A percentile compares a stretch with the other conserved stretches of the same genome.
phyloP scores from a whole-genome alignment of 371 early-diverging fungal genomes.

The Mortierella sp. region DNA sequence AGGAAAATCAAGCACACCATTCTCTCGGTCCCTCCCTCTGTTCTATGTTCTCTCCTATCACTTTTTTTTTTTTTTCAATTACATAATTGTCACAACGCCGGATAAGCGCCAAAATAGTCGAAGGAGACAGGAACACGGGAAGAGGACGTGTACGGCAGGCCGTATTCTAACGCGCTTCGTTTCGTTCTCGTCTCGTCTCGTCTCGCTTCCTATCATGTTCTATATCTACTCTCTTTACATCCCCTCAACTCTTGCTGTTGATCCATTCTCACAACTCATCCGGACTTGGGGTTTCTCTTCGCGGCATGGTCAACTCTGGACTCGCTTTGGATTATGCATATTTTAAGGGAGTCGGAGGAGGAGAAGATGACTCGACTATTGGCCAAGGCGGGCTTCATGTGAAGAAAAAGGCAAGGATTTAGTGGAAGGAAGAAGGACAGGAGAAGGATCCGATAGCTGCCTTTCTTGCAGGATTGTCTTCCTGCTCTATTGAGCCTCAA shows the following conservation, averaged over 20 bases:
- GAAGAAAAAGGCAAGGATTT: conserved; percentile 1
- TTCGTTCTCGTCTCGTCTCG: neutral
- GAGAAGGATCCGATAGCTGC: neutral
- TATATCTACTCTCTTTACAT: neutral
- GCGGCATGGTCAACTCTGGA: neutral
- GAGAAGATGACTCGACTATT: conserved; percentile 72
- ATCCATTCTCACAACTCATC: neutral
- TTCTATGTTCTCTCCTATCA: neutral
- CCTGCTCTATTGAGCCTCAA: conserved; percentile 2
- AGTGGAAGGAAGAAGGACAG: neutral
- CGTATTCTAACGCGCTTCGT: conserved; percentile 2
- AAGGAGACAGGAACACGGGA: neutral
- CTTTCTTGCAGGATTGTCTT: neutral
- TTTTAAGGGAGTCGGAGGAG: conserved; percentile 65
- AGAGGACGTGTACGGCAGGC: neutral
- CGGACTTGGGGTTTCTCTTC: no score
- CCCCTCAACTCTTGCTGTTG: neutral
- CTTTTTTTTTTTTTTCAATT: neutral
- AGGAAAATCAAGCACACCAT: conserved; percentile 2
- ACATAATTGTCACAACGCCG: no score
- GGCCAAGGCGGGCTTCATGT: conserved; percentile 71
- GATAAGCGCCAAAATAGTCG: neutral
- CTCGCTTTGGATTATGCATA: neutral
- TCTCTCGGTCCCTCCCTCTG: conserved; percentile 6
- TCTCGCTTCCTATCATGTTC: no score